Conservation (phyloP, 1,284 basidiomycete genomes). For the Anthracocystis panici-leucophaei region DNA sequence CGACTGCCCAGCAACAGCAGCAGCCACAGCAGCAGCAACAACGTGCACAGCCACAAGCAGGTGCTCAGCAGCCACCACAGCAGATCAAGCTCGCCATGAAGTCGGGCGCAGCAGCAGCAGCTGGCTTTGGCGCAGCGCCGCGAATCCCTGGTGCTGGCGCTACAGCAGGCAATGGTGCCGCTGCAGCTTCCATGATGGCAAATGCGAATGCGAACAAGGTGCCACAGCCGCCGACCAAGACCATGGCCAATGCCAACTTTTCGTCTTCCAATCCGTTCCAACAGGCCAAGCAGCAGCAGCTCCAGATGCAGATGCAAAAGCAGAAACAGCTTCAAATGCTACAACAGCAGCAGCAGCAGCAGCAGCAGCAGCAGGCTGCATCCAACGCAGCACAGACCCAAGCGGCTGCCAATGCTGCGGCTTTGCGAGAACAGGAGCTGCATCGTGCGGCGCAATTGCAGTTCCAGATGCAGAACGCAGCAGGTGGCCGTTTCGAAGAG, state of each 20-base stretch:
- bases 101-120: slow-evolving; percentile 28
- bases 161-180: slow-evolving; percentile 28
- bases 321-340: slow-evolving; percentile 39
- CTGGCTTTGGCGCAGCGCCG: slow-evolving; percentile 40
- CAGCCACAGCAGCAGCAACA: slow-evolving; percentile 30
- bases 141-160: slow-evolving; percentile 36
- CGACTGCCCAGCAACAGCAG: slow-evolving; percentile 25
- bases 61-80: slow-evolving; percentile 35
- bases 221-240: slow-evolving; percentile 17
- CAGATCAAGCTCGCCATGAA: slow-evolving; percentile 51
- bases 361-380: slow-evolving; percentile 34
- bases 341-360: slow-evolving; percentile 41
- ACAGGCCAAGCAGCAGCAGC: slow-evolving; percentile 52
- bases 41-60: slow-evolving; percentile 22
- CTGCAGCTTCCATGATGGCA: slow-evolving; percentile 35
- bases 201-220: slow-evolving; percentile 16
- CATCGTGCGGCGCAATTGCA: slow-evolving; percentile 40
- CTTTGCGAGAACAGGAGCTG: slow-evolving; percentile 36
- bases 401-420: slow-evolving; percentile 28
- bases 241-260: slow-evolving; percentile 51
- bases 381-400: slow-evolving; percentile 25
- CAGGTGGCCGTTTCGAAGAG: slow-evolving; percentile 38
- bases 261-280: slow-evolving; percentile 50
- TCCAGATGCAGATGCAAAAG: slow-evolving; percentile 34
- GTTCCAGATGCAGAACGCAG: slow-evolving; percentile 37